Evolutionary conservation across 2,329 filamentous ascomycete genomes (phyloP), one percentile per base, ranked within the genome.

Genomic region (Colletotrichum liriopes): DNA sequence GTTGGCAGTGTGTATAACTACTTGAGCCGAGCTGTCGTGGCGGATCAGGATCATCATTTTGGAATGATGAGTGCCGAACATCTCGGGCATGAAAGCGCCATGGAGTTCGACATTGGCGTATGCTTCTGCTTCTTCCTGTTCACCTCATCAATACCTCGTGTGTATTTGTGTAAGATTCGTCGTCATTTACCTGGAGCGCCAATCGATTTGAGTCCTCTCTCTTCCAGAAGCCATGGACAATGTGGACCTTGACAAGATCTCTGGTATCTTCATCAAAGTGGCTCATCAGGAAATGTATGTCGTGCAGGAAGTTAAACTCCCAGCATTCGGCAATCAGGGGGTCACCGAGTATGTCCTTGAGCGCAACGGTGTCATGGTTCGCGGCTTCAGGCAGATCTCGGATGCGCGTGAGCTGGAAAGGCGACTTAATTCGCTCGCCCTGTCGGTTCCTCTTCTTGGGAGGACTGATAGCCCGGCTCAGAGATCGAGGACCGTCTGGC

Each of bases 1-100:
- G 76, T 98, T 98, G 23, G 95, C 94, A 0, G 95, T 98, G 76
- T 97, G 94, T 39, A 98, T 95, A 67, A 97, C 82, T 7, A 98
- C 84, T 81, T 97, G 93, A 0, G 92, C 93, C 0, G 87, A 89
- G 73, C 93, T 90, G 78, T 97, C 94, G 79, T 93, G 91, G 6
- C 93, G 89, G 73, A 97, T 86, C 5, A 97, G 81, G n/a, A 97
- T 85, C 81, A 97, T 89, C 93, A 97, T 96, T 81, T 97, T 96
- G 16, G 93, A 87, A 76, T 92, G 94, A 80, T 98, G 95, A 0
- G 94, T 98, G 3, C 95, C 95, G 78, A 95, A 97, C 74, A 92
- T 90, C 78, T 96, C 93, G 0, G 94, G 93, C 88, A 97, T 93
- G 72, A 91, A 94, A 0, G 94, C 94, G 20, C 88, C 85, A 73